phyloP scores from a whole-genome alignment of 1,284 basidiomycete species.

The Gomphus bonarii region DNA sequence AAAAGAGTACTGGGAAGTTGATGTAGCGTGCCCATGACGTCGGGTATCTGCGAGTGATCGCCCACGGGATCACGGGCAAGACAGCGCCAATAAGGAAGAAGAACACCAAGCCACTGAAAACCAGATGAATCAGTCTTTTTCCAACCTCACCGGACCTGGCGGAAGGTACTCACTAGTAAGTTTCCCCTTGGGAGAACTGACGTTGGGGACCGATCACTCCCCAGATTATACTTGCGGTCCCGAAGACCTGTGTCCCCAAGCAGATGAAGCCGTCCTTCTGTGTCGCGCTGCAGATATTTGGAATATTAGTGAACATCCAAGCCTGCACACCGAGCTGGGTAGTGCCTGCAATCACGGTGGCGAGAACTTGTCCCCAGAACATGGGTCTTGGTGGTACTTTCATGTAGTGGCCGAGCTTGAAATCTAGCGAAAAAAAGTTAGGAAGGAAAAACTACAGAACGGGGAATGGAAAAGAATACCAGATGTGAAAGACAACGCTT shows the following conservation, averaged over 20 bases:
- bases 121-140: background rate
- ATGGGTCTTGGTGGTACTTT: constrained; percentile 40
- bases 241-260: constrained; percentile 31
- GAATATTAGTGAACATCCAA: constrained; percentile 42
- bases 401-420: constrained; percentile 46
- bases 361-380: constrained; percentile 39
- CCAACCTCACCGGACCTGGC: constrained; percentile 1
- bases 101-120: constrained; percentile 24
- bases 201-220: constrained; percentile 44
- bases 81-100: constrained; percentile 47
- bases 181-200: constrained; percentile 38
- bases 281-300: constrained; percentile 29
- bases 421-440: constrained; percentile 38
- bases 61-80: constrained; percentile 30
- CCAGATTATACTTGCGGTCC: constrained; percentile 37
- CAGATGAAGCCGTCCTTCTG: constrained; percentile 32
- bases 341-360: constrained; percentile 37
- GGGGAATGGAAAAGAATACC: background rate
- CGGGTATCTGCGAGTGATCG: constrained; percentile 28
- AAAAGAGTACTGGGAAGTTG: constrained; percentile 49
- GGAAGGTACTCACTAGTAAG: constrained; percentile 27
- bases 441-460: constrained; percentile 15
- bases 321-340: constrained; percentile 38
- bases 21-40: constrained; percentile 33
- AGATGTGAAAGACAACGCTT: constrained; percentile 36